Percentiles rank a stretch among this genome's conserved stretches.
phyloP scores from a whole-genome alignment of 768 basidiomycete species.

The Podaxis rugospora region DNA sequence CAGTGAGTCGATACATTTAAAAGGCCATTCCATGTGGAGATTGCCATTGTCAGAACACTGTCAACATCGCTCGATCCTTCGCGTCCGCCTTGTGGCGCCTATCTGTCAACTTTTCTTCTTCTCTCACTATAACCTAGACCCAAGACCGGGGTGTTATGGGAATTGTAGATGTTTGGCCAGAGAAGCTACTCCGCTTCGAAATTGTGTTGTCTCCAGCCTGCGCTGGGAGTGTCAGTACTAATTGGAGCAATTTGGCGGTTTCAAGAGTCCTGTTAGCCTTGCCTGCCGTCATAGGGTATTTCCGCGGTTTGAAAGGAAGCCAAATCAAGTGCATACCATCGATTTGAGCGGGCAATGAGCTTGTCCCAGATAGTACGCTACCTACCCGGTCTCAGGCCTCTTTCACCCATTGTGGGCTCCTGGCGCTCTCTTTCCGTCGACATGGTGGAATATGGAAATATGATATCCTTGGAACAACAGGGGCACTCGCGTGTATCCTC shows the following conservation, averaged over 20 bases:
- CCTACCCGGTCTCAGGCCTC: slow-evolving; percentile 33
- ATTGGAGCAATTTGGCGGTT: not conserved
- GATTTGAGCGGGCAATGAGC: not conserved
- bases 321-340: not conserved
- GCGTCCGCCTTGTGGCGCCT: not conserved
- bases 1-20: not conserved
- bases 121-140: not conserved
- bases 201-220: not conserved
- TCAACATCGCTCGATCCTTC: not conserved
- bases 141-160: not conserved
- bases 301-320: slow-evolving; percentile 28
- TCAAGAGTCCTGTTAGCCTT: slow-evolving; percentile 5
- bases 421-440: slow-evolving; percentile 32
- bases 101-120: not conserved
- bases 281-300: slow-evolving; percentile 21
- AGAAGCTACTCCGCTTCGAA: not conserved
- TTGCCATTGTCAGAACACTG: not conserved
- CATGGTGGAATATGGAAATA: slow-evolving; percentile 40
- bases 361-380: slow-evolving; percentile 28
- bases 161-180: not conserved
- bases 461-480: slow-evolving; percentile 33
- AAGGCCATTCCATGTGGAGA: not conserved
- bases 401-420: slow-evolving; percentile 36
- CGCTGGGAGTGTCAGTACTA: not conserved
- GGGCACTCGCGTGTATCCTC: slow-evolving; percentile 23